Evolutionary conservation across 305 asterid species (phyloP), one percentile per base, ranked within the genome.

Genomic region (Fraxinus latifolia): DNA sequence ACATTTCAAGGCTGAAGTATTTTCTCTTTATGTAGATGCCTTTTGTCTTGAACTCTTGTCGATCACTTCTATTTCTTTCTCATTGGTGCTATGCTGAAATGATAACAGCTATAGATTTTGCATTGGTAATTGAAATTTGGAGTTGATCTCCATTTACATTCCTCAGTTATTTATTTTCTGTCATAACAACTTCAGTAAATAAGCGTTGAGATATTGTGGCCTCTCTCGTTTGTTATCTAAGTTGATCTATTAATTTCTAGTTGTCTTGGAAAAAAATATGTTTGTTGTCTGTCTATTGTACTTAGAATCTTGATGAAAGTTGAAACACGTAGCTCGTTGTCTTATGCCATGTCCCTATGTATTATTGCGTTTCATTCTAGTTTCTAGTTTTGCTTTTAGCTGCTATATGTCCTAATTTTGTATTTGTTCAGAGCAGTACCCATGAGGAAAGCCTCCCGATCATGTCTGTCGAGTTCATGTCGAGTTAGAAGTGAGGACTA

Each of bases 401-500:
- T 25, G 39, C 15, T 62, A 78, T 33, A 67, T 87, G 29, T 84
- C 83, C 82, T 87, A 81, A 85, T 81, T 55, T 74, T 47, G 83
- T 82, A 71, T 86, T 79, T 89, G 83, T 91, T 82, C 92, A 90
- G 95, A 86, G 80, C 95, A 88, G 92, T 73, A 85, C 85, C 86
- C 76, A 88, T 71, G 12, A 83, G 84, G 80, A 89, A 83, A 83
- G 86, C 91, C 85, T 85, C 92, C 79, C 84, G 87, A 87, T 80
- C 87, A 72, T 85, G 80, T 19, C 77, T 79, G 31, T 12, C 77
- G 78, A 82, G 74, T 74, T 60, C 88, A 77, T 94, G 93, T 84
- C 89, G 82, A 62, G 96, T 90, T 31, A 87, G 90, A 53, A 85
- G 93, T 67, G 99, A 91, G 84, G 98, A 96, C 77, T 88, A 96